Evolutionary conservation across 2,329 filamentous ascomycete species (phyloP), one percentile per base, ranked within the genome.

Genomic region (Nothopassalora personata): DNA sequence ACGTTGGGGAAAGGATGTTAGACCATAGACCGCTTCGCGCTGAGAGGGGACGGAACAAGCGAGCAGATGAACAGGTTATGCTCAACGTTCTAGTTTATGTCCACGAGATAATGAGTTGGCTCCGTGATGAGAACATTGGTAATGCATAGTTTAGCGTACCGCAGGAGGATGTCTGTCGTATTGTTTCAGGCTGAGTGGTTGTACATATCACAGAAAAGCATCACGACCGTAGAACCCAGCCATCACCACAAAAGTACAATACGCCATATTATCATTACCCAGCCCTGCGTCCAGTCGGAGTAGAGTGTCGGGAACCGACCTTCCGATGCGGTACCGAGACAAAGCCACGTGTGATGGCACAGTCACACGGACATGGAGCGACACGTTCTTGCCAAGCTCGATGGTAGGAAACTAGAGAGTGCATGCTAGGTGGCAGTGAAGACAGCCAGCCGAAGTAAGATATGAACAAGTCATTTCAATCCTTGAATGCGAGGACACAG

Each of bases 1-100:
- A 51, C 63, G 64, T 30, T 72, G 70, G 70, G 70, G 69, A 9
- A 67, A 66, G 60, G 61, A 72, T 62, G 61, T 67, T 13, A 67
- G 68, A 49, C 54, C 65, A 39, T 68, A 61, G 49, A 46, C 28
- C 9, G 19, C 3, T 30, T 4, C 13, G 46, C 30, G 19, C 30
- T 49, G 4, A 28, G 19, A 28, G 39, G 7, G n/a, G 39, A 18
- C 8, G 13, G n/a, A n/a, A 15, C 39, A n/a, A 18, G 7, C 15
- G 13, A 34, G 39, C n/a, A 43, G 39, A 43, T 15, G n/a, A 43
- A 43, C 15, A 43, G 15, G 13, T n/a, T 43, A 43, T 43, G 39
- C 39, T 34, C 31, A 34, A n/a, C 13, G 39, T 8, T 43, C 7
- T 15, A n/a, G 39, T n/a, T 18, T 13, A 4, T 18, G 13, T n/a